These are phyloP conservation scores for Mycena olivaceomarginata DNA, from an alignment of 768 basidiomycete genomes.

Conservation along the genomic window DNA sequence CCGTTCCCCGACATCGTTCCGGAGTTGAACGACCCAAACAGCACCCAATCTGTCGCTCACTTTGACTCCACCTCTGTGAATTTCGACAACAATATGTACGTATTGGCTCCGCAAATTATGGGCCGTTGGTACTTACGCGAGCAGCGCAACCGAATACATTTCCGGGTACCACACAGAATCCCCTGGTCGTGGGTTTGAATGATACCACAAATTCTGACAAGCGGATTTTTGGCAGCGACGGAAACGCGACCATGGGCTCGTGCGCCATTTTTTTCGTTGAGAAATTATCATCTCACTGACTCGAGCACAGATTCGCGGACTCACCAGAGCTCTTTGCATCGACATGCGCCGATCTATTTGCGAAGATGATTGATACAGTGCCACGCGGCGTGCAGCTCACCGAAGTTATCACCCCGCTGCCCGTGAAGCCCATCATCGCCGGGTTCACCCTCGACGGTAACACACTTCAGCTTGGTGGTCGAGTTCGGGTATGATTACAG, in stretches of 20 bases:
- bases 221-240: conserved; percentile 47
- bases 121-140: not conserved
- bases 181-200: not conserved
- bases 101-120: not conserved
- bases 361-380: conserved; percentile 18
- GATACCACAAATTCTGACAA: not conserved
- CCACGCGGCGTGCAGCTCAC: conserved; percentile 22
- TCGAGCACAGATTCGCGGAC: conserved; percentile 4
- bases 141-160: conserved; percentile 60
- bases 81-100: not conserved
- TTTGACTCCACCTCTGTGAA: not conserved
- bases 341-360: conserved; percentile 23
- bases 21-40: not conserved
- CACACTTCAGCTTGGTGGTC: not conserved
- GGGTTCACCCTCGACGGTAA: not conserved
- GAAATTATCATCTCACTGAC: not conserved
- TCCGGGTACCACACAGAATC: conserved; percentile 47
- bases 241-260: conserved; percentile 58
- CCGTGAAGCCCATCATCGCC: not conserved
- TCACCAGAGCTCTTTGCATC: conserved; percentile 7
- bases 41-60: not conserved
- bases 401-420: conserved; percentile 11
- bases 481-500: not conserved
- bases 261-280: conserved; percentile 18
- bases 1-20: not conserved